Evolutionary conservation across 495 filamentous ascomycete species (phyloP), one percentile per base, ranked within the genome.

Genomic region (Elaphomyces granulatus): DNA sequence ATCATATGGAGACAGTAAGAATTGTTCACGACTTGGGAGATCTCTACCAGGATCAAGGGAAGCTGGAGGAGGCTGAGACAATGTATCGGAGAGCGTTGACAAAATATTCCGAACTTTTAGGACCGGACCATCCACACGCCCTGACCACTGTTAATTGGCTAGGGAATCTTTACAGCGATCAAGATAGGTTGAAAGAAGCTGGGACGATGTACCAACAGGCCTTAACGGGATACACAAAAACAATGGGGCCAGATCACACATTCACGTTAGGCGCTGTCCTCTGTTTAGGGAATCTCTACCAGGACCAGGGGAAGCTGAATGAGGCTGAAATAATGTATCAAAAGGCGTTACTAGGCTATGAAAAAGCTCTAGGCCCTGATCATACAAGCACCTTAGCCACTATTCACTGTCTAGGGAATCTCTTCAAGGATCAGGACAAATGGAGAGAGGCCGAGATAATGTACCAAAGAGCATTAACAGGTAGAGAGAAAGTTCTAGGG

Each of bases 141-240:
- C 49, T 58, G 7, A 20, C 45, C 58, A 52, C 54, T 64, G 34
- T 21, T 54, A 44, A 55, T 51, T 45, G 60, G 45, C 46, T 64
- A 15, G 43, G 32, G 6, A 28, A 35, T 15, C 28, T 49, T 6
- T 50, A 49, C 38, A 12, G 4, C 1, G 15, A 38, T 15, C 54
- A 57, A 45, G 47, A 47, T 17, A 51, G 50, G 34, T 19, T 52
- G 8, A 34, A 8, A 8, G 38, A 59, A 33, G 56, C 56, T 23
- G 50, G 55, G 41, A 17, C 36, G 20, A 44, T 61, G 43, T 56
- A 52, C 23, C 3, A 16, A 20, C 45, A 36, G 12, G 47, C 45
- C 15, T 36, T 49, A 10, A 8, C 30, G 15, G 39, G 47, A 40
- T 44, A 4, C 60, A 67, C 48, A 54, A 58, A 31, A 44, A 46